Evolutionary conservation across 352 stramenopile species (phyloP).

Genomic region (Plasmopara viticola): DNA sequence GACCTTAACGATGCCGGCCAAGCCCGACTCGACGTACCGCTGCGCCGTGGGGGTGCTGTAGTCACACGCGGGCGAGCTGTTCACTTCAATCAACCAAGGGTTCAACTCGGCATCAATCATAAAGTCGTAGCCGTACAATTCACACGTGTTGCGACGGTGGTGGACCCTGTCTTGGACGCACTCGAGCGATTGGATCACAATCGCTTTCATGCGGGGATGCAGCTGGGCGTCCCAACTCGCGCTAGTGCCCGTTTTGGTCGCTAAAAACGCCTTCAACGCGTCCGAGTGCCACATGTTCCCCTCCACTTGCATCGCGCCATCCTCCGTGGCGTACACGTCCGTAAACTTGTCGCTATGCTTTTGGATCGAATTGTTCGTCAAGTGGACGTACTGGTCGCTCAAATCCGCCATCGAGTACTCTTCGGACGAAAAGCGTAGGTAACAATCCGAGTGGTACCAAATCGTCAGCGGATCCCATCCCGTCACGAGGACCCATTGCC

Average conservation of each 20-base stretch:
- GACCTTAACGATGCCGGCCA: conserved; percentile 85
- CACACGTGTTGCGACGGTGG: conserved; percentile 86
- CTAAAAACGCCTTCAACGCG: conserved; percentile 57
- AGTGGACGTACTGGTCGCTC: conserved; percentile 86
- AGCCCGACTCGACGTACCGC: conserved; percentile 77
- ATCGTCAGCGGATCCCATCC: conserved; percentile 91
- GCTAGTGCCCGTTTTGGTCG: conserved; percentile 19
- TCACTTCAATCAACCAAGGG: conserved; percentile 91
- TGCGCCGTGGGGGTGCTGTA: conserved; percentile 90
- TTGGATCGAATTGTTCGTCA: conserved; percentile 93
- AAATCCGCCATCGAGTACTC: conserved; percentile 76
- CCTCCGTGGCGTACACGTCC: conserved; percentile 59
- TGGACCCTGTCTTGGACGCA: conserved; percentile 86
- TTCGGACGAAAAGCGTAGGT: conserved; percentile 87
- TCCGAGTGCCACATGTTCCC: conserved; percentile 80
- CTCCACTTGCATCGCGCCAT: conserved; percentile 51
- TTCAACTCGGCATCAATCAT: conserved; percentile 86
- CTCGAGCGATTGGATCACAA: conserved; percentile 75
- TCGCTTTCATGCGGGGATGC: conserved; percentile 82
- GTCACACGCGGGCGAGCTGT: conserved; percentile 89
- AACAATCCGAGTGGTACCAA: conserved; percentile 90
- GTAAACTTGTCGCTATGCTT: conserved; percentile 90
- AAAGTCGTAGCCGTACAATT: conserved; percentile 93
- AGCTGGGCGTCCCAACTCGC: conserved; percentile 46
- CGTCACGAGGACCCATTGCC: conserved; percentile 91